Conservation (phyloP, 2,329 filamentous ascomycete genomes). For the Thermoascus crustaceus region DNA sequence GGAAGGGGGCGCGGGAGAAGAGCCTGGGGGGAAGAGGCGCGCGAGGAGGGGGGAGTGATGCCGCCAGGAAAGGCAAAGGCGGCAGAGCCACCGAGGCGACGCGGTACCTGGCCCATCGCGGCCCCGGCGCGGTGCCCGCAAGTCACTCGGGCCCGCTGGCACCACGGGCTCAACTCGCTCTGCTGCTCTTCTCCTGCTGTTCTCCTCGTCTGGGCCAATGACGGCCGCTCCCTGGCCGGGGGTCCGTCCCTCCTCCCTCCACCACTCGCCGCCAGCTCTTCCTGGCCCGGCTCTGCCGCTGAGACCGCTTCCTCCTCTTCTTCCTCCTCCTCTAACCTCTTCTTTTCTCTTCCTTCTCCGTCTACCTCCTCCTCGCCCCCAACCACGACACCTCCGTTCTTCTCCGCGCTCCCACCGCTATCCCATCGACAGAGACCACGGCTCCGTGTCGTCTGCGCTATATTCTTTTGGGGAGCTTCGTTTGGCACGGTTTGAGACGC, state of each 20-base stretch:
- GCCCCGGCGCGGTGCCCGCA: conserved; percentile 6
- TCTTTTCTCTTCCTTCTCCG: conserved; percentile 7
- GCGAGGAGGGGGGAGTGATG: conserved; percentile 2
- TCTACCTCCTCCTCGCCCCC: conserved; percentile 6
- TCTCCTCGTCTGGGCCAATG: conserved; percentile 33
- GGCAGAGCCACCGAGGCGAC: too few relatives aligned
- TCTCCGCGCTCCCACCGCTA: conserved; percentile 2
- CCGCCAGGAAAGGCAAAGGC: not conserved
- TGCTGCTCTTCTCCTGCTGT: conserved; percentile 2
- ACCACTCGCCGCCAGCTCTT: conserved; percentile 22
- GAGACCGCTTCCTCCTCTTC: conserved; percentile 24
- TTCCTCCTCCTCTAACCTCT: conserved; percentile 9
- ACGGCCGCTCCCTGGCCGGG: conserved; percentile 21
- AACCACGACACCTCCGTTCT: conserved; percentile 4
- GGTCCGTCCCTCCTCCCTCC: conserved; percentile 24
- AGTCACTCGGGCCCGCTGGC: not conserved
- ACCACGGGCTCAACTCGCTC: conserved; percentile 1
- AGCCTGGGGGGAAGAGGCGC: conserved; percentile 19
- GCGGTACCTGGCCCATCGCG: conserved; percentile 3
- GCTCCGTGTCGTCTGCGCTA: too few relatives aligned
- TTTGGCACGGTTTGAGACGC: too few relatives aligned
- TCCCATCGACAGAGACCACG: too few relatives aligned
- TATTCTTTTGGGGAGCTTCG: too few relatives aligned
- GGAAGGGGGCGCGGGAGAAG: conserved; percentile 24
- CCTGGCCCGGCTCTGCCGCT: conserved; percentile 20